These are phyloP conservation scores for Coemansia sp. DNA, from an alignment of 192 early-diverging fungal genomes.

Conservation along the genomic window DNA sequence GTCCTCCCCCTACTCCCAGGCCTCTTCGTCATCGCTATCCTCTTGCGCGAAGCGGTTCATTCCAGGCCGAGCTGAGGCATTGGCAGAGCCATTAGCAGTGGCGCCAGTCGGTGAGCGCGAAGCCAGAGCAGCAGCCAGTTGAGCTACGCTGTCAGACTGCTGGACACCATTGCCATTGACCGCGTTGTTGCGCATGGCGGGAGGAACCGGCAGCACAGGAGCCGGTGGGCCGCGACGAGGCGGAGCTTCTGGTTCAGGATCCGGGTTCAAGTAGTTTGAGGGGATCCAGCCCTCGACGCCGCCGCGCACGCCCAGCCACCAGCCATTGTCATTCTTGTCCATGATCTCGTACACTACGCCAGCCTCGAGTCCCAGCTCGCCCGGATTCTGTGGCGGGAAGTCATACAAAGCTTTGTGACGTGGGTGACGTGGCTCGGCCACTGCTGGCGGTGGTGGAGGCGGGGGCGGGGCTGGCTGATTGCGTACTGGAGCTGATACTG, in stretches of 20 bases:
- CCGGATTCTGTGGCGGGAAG: conserved; percentile 63
- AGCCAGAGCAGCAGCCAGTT: conserved; percentile 50
- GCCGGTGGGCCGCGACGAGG: conserved; percentile 15
- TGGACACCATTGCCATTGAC: conserved; percentile 7
- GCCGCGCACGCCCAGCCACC: conserved; percentile 58
- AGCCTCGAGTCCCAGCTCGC: conserved; percentile 67
- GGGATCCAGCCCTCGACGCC: conserved; percentile 76
- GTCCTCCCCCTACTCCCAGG: conserved; percentile 22
- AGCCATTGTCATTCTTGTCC: conserved; percentile 64
- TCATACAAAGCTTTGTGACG: conserved; percentile 69
- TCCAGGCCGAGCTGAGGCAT: conserved; percentile 39
- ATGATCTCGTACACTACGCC: conserved; percentile 71
- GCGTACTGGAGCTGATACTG: conserved; percentile 16
- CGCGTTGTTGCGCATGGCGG: conserved; percentile 27
- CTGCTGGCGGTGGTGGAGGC: conserved; percentile 63
- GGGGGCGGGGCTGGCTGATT: conserved; percentile 36
- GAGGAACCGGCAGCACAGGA: conserved; percentile 32
- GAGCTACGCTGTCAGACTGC: conserved; percentile 43
- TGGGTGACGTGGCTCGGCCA: conserved; percentile 54
- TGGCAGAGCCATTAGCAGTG: conserved; percentile 13
- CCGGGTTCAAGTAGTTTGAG: conserved; percentile 73
- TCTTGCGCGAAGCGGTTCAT: conserved; percentile 49
- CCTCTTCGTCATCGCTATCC: conserved; percentile 51
- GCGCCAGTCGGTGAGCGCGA: conserved; percentile 36
- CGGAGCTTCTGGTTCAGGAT: conserved; percentile 62